Percentiles rank a stretch among this genome's conserved stretches.
phyloP scores from a whole-genome alignment of 106 monocot genomes.

The Posidonia australis region DNA sequence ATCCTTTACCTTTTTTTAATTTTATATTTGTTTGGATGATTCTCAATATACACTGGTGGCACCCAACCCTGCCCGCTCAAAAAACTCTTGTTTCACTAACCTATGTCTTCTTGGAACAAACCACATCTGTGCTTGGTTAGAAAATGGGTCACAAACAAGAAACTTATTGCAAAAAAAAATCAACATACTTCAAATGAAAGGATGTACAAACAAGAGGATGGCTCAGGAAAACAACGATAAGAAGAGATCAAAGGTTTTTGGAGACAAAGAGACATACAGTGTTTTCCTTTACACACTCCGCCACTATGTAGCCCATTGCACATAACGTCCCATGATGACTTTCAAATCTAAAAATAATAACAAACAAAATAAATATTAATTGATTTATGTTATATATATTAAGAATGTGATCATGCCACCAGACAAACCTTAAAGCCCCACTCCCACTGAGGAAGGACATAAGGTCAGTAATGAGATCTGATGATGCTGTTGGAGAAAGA shows the following conservation, averaged over 20 bases:
- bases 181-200: no score
- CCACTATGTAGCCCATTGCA: constrained; percentile 73
- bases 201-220: no score
- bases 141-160: no score
- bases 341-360: constrained; percentile 60
- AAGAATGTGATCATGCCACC: background rate
- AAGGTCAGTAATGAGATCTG: constrained; percentile 47
- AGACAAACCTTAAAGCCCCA: constrained; percentile 47
- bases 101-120: no score
- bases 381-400: background rate
- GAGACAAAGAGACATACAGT: constrained; percentile 38
- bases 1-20: no score
- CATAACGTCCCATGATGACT: constrained; percentile 72
- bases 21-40: no score
- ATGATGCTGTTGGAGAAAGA: constrained; percentile 35
- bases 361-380: background rate
- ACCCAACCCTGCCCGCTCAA: no score
- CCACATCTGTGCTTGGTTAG: no score
- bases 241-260: background rate
- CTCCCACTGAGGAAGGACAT: constrained; percentile 21
- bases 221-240: background rate
- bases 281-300: constrained; percentile 58
- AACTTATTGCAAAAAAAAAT: no score
- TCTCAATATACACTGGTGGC: no score
- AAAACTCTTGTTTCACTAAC: no score